These are phyloP conservation scores for Salix arbutifolia DNA, from an alignment of 345 rosid genomes.

Conservation along the genomic window DNA sequence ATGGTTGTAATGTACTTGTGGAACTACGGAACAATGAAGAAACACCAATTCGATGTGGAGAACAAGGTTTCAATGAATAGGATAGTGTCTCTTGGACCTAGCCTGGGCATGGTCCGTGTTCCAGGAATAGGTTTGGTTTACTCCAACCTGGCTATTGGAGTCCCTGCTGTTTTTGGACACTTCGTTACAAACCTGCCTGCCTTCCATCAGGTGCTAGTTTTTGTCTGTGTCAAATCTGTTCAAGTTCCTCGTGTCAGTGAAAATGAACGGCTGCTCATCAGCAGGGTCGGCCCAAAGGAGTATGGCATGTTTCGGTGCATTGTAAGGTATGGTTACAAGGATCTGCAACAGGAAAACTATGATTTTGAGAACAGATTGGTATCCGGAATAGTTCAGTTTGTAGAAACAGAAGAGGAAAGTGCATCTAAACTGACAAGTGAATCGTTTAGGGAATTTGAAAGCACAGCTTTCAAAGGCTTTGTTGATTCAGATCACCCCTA, in stretches of 20 bases:
- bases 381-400: constrained; percentile 43
- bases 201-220: constrained; percentile 16
- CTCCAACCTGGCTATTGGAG: constrained; percentile 12
- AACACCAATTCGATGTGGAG: constrained; percentile 14
- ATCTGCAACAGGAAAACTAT: constrained; percentile 57
- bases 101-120: constrained; percentile 15
- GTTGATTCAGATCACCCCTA: constrained; percentile 4
- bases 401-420: constrained; percentile 44
- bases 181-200: constrained; percentile 24
- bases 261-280: constrained; percentile 5
- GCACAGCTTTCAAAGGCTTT: constrained; percentile 2
- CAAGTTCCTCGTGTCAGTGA: constrained; percentile 8
- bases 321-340: constrained; percentile 17
- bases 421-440: background rate
- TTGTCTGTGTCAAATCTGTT: constrained; percentile 13
- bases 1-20: constrained; percentile 15
- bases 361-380: constrained; percentile 63
- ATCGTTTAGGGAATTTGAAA: constrained; percentile 7
- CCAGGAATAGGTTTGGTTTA: constrained; percentile 24
- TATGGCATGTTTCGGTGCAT: constrained; percentile 15
- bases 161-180: constrained; percentile 22
- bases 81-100: constrained; percentile 9
- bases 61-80: constrained; percentile 17
- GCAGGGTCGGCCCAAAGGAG: constrained; percentile 11
- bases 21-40: constrained; percentile 18